Conservation (phyloP, 2,329 filamentous ascomycete genomes). For the Aspergillus ruber region DNA sequence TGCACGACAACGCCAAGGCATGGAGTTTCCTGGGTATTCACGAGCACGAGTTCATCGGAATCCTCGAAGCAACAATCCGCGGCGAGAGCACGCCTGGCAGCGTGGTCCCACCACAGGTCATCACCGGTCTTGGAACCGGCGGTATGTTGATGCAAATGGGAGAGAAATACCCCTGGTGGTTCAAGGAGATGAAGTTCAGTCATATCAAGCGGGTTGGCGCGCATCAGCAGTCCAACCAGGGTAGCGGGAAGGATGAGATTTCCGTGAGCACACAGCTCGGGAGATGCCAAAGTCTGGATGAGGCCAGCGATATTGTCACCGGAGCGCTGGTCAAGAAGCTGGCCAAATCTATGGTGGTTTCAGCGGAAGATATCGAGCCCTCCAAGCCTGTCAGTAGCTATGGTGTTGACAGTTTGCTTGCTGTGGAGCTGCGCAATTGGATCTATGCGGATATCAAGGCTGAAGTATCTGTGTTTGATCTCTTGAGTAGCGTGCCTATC, state of each 20-base stretch:
- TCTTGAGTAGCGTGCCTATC: slow-evolving; percentile 14
- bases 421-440: slow-evolving; percentile 22
- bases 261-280: background rate
- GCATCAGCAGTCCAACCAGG: background rate
- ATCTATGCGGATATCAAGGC: slow-evolving; percentile 17
- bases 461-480: slow-evolving; percentile 20
- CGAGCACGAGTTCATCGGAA: background rate
- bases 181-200: background rate
- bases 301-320: background rate
- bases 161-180: background rate
- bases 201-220: background rate
- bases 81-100: background rate
- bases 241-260: background rate
- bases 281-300: slow-evolving; percentile 5
- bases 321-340: background rate
- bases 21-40: background rate
- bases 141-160: too few species aligned
- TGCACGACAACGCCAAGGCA: background rate
- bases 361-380: background rate
- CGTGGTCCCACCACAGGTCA: background rate
- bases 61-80: background rate
- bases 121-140: background rate
- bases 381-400: slow-evolving; percentile 12
- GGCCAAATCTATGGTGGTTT: background rate
- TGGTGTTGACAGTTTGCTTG: slow-evolving; percentile 20